phyloP scores from a whole-genome alignment of 257 asterid genomes.

The Scutellaria galericulata region DNA sequence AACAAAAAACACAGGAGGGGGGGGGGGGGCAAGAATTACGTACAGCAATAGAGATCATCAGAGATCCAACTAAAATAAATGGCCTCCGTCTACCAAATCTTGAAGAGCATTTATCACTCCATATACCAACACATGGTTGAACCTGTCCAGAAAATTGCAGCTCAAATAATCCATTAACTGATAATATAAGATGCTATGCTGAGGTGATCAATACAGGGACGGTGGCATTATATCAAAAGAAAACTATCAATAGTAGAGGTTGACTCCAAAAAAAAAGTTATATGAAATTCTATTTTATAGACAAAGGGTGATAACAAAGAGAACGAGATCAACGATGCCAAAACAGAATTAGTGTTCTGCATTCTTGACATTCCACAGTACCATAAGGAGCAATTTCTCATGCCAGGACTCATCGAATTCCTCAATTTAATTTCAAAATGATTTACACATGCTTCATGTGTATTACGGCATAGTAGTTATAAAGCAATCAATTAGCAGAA shows the following conservation, averaged over 20 bases:
- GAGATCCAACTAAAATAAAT: slow-evolving; percentile 79
- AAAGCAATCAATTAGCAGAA: background rate
- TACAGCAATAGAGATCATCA: slow-evolving; percentile 87
- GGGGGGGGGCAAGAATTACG: slow-evolving; percentile 41
- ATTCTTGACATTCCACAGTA: background rate
- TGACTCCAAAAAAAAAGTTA: background rate
- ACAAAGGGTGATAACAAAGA: no score
- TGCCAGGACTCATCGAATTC: background rate
- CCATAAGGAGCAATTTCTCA: background rate
- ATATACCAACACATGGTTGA: slow-evolving; percentile 99
- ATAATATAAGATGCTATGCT: slow-evolving; percentile 5
- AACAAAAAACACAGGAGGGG: background rate
- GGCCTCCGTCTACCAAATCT: slow-evolving; percentile 94
- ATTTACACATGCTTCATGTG: background rate
- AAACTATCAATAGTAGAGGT: no score
- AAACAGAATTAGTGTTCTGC: background rate
- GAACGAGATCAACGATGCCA: no score
- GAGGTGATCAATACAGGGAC: no score
- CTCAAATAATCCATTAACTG: slow-evolving; percentile 12
- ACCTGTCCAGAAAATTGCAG: slow-evolving; percentile 57
- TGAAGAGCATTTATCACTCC: slow-evolving; percentile 95
- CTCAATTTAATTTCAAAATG: slow-evolving; percentile 1
- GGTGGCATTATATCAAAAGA: no score
- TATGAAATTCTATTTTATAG: no score
- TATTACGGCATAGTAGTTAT: slow-evolving; percentile 9